phyloP scores from a whole-genome alignment of 1,284 basidiomycete genomes.

The Ganoderma lucidum region DNA sequence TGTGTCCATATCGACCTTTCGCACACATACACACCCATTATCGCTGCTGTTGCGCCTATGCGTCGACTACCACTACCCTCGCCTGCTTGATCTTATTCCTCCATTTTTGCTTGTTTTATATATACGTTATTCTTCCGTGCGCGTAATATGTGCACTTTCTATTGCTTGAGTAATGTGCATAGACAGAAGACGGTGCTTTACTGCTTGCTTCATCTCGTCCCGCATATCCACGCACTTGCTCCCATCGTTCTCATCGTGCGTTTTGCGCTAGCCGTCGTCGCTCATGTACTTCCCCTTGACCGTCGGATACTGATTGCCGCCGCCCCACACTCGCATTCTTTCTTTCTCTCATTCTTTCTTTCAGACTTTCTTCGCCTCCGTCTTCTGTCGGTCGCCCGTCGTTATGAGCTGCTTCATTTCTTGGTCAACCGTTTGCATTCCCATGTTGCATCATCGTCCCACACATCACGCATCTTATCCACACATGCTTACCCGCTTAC shows the following conservation, averaged over 20 bases:
- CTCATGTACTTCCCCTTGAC: slow-evolving; percentile 11
- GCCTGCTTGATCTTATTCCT: slow-evolving; percentile 2
- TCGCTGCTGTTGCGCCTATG: slow-evolving; percentile 4
- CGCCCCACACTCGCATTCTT: background rate
- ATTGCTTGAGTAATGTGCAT: slow-evolving; percentile 31
- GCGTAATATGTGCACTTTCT: slow-evolving; percentile 29
- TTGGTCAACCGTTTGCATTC: background rate
- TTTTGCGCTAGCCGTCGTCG: background rate
- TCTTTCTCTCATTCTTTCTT: background rate
- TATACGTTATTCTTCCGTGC: slow-evolving; percentile 31
- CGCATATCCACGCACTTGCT: background rate
- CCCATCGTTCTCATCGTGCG: background rate
- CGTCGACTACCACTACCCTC: background rate
- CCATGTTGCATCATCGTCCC: background rate
- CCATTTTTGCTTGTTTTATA: slow-evolving; percentile 26
- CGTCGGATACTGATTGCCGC: background rate
- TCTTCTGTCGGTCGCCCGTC: slow-evolving; percentile 20
- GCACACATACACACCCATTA: background rate
- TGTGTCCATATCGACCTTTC: background rate
- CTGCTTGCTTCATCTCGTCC: slow-evolving; percentile 4
- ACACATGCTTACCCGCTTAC: background rate
- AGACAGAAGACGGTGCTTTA: slow-evolving; percentile 18
- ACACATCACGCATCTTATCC: background rate
- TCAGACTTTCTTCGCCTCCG: slow-evolving; percentile 13
- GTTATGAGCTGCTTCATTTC: slow-evolving; percentile 14